A percentile compares a stretch with the other conserved stretches of the same genome.
phyloP scores from a whole-genome alignment of 352 stramenopile species.

The Phytophthora pseudosyringae region DNA sequence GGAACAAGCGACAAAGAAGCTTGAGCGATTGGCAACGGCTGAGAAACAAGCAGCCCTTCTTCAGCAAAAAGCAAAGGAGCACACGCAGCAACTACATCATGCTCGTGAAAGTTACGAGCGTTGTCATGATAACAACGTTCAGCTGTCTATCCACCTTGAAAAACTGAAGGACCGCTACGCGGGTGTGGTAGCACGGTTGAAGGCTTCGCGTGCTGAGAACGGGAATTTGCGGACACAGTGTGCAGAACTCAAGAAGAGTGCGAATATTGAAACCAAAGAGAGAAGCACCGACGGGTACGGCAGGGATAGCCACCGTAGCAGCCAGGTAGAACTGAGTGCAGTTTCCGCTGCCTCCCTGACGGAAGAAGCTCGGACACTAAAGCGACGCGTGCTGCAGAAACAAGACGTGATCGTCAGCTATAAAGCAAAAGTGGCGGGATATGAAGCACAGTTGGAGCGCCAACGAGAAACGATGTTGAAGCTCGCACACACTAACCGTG shows the following conservation, averaged over 20 bases:
- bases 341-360: constrained; percentile 16
- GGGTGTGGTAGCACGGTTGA: constrained; percentile 35
- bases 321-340: constrained; percentile 4
- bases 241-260: constrained; percentile 22
- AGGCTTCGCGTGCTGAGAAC: constrained; percentile 48
- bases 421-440: constrained; percentile 46
- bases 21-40: constrained; percentile 24
- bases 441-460: constrained; percentile 40
- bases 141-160: constrained; percentile 44
- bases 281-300: no score
- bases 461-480: constrained; percentile 48
- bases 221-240: constrained; percentile 36
- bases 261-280: constrained; percentile 1
- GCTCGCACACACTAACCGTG: constrained; percentile 45
- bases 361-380: constrained; percentile 50
- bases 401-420: constrained; percentile 56
- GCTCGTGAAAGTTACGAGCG: constrained; percentile 39
- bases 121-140: constrained; percentile 42
- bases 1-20: constrained; percentile 28
- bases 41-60: constrained; percentile 38
- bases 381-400: constrained; percentile 62
- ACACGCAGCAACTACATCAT: constrained; percentile 42
- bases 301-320: constrained; percentile 5
- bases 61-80: constrained; percentile 52
- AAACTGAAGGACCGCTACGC: constrained; percentile 38